Percentiles rank a stretch among this genome's conserved stretches.
phyloP scores from a whole-genome alignment of 768 basidiomycete genomes.

The Hypholoma fasciculare region DNA sequence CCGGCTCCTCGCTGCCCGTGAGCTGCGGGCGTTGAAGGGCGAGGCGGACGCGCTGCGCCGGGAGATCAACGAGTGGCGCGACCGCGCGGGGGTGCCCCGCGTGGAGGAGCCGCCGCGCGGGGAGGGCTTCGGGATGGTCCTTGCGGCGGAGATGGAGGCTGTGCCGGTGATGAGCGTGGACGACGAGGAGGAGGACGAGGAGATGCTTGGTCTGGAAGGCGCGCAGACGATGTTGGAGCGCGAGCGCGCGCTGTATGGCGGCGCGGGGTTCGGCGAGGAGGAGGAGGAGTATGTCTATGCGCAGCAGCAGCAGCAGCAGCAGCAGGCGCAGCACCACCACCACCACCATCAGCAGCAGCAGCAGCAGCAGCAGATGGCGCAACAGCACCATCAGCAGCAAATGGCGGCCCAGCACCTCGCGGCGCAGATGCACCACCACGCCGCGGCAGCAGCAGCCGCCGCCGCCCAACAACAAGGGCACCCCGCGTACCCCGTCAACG shows the following conservation, averaged over 20 bases:
- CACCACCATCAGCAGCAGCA: not conserved
- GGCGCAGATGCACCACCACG: not conserved
- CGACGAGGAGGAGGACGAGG: conserved; percentile 58
- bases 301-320: conserved; percentile 19
- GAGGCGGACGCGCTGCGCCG: conserved; percentile 87
- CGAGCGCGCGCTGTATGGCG: conserved; percentile 18
- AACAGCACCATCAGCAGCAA: conserved; percentile 5
- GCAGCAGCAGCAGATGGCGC: conserved; percentile 2
- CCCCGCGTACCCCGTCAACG: conserved; percentile 2
- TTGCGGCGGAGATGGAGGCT: conserved; percentile 71
- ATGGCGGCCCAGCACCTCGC: not conserved
- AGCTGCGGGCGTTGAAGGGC: conserved; percentile 74
- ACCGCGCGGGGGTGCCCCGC: conserved; percentile 67
- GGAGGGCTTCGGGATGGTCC: conserved; percentile 71
- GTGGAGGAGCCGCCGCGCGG: conserved; percentile 74
- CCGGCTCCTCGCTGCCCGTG: conserved; percentile 76
- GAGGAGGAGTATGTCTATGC: conserved; percentile 24
- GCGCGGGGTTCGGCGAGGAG: conserved; percentile 22
- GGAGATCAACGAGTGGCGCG: conserved; percentile 94
- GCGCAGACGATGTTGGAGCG: conserved; percentile 23
- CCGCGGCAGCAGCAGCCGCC: not conserved
- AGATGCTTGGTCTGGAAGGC: conserved; percentile 26
- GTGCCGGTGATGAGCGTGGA: conserved; percentile 47
- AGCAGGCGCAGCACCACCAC: conserved; percentile 17
- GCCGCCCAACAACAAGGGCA: not conserved